Evolutionary conservation across 192 early-diverging fungal species (phyloP).

Genomic region (Podila verticillata): DNA sequence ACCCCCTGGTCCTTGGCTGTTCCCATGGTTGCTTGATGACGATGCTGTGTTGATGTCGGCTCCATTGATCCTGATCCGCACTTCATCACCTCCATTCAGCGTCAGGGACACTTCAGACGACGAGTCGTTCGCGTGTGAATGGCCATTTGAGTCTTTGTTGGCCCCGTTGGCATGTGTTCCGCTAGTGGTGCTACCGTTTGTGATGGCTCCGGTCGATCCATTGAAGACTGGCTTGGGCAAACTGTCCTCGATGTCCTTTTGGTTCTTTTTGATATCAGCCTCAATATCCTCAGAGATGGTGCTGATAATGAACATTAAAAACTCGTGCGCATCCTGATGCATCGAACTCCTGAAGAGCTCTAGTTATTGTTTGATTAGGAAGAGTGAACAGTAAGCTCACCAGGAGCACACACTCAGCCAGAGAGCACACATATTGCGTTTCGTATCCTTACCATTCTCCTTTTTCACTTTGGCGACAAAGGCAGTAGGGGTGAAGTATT

Average conservation of each 20-base stretch:
- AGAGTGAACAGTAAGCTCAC: background rate
- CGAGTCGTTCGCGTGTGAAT: slow-evolving; percentile 5
- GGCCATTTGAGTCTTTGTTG: background rate
- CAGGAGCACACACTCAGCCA: too few species aligned
- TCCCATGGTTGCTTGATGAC: slow-evolving; percentile 20
- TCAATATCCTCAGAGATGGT: slow-evolving; percentile 89
- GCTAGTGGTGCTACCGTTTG: slow-evolving; percentile 29
- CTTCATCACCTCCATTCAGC: slow-evolving; percentile 37
- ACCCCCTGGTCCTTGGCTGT: slow-evolving; percentile 3
- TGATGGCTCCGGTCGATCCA: background rate
- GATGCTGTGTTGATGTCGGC: slow-evolving; percentile 29
- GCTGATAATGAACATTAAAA: slow-evolving; percentile 94
- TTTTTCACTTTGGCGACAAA: slow-evolving; percentile 93
- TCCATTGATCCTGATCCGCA: slow-evolving; percentile 45
- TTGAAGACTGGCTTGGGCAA: slow-evolving; percentile 3
- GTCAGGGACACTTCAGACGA: slow-evolving; percentile 36
- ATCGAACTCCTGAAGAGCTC: slow-evolving; percentile 92
- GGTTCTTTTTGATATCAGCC: slow-evolving; percentile 67
- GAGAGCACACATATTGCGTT: too few species aligned
- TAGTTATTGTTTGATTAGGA: slow-evolving; percentile 38
- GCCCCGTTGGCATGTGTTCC: background rate
- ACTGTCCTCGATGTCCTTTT: slow-evolving; percentile 33
- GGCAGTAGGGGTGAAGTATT: slow-evolving; percentile 82
- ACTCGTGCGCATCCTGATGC: slow-evolving; percentile 99
- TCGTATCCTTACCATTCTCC: slow-evolving; percentile 78